Evolutionary conservation across 495 filamentous ascomycete genomes (phyloP), one percentile per base, ranked within the genome.

Genomic region (Cercophora scortea): DNA sequence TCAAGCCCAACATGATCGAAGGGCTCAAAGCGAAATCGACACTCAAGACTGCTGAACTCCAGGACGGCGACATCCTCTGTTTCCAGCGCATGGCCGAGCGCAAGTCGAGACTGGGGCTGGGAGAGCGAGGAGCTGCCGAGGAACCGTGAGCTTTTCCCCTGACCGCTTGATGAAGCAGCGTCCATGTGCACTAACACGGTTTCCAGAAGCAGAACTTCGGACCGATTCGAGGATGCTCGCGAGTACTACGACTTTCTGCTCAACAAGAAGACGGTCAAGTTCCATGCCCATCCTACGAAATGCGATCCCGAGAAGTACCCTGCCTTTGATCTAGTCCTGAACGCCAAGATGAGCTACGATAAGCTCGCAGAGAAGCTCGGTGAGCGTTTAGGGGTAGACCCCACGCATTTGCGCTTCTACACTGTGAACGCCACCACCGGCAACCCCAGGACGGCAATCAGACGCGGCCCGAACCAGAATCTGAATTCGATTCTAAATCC

Each of bases 1-100:
- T 99, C 71, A 97, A 96, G 66, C 89, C 90, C 38, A 85, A 80
- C 46, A 97, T 97, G 91, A 95, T 99, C 60, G 93, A 99, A 57
- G 73, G 79, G 11, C 89, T 97, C 77, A 96, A 96, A 65, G 82
- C 84, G 1, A 97, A 95, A 65, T 79, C 88, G 60, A 86, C 89
- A 0, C 80, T 99, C 52, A 84, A 87, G 45, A 83, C 88, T 49
- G 90, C 92, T 3, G 93, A 99, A 66, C 88, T 99, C 41, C 92
- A 96, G 61, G 91, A 97, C 62, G 93, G 93, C 40, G 93, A 99
- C 64, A 96, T 99, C 59, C 81, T 99, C 33, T 95, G 90, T 57
- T 96, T 97, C 71, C 92, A 96, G 67, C 79, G 77, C 51, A 61
- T 74, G 12, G 63, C 82, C 8, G 75, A 79, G 50, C 59, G 62